These are phyloP conservation scores for Silene noctiflora DNA, from an alignment of 179 eudicot genomes.

Conservation along the genomic window DNA sequence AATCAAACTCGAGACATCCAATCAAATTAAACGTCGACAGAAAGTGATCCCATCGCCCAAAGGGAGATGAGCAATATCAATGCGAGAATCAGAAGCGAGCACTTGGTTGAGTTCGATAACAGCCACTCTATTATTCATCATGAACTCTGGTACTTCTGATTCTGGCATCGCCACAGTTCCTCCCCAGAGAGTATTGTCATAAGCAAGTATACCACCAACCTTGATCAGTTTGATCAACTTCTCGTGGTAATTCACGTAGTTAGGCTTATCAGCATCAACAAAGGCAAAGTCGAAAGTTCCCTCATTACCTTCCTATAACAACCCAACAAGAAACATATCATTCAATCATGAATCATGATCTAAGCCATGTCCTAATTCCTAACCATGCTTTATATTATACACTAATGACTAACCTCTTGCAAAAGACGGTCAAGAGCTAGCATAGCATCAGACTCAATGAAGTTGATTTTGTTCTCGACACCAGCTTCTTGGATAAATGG, in stretches of 20 bases:
- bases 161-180: conserved; percentile 55
- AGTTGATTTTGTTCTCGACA: conserved; percentile 50
- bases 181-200: conserved; percentile 69
- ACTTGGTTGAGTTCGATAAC: conserved; percentile 38
- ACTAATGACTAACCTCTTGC: conserved; percentile 32
- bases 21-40: conserved; percentile 45
- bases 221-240: conserved; percentile 42
- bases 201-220: conserved; percentile 49
- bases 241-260: conserved; percentile 48
- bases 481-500: conserved; percentile 50
- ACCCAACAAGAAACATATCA: no score
- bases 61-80: conserved; percentile 49
- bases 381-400: not conserved
- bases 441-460: conserved; percentile 39
- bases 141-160: conserved; percentile 30
- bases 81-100: conserved; percentile 47
- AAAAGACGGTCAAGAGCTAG: conserved; percentile 45
- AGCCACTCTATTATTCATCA: conserved; percentile 21
- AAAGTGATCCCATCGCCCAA: conserved; percentile 61
- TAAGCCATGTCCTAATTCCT: no score
- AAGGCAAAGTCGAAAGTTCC: conserved; percentile 57
- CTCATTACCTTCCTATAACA: conserved; percentile 39
- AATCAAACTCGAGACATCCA: no score
- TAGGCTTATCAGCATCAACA: conserved; percentile 59
- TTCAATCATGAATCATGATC: no score